Percentiles rank a stretch among this genome's conserved stretches.
These are phyloP conservation scores for Quercus rubra DNA, from an alignment of 306 rosid species.

Conservation along the genomic window DNA sequence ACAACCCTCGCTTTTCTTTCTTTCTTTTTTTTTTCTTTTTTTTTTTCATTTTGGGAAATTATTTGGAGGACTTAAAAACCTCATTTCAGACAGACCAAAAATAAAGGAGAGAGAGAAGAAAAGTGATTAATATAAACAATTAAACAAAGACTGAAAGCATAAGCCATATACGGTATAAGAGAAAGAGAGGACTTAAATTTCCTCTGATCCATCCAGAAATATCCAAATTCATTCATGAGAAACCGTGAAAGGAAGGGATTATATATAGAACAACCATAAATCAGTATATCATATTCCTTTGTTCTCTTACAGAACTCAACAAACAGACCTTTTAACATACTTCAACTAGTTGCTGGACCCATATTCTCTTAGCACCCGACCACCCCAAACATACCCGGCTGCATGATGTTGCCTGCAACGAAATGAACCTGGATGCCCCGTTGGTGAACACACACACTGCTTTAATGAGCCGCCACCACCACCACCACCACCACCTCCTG, in stretches of 20 bases:
- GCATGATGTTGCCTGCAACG: constrained; percentile 75
- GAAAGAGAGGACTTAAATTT: background rate
- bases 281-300: background rate
- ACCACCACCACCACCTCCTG: constrained; percentile 4
- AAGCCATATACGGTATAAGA: background rate
- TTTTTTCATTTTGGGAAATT: too few species aligned
- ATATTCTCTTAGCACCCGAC: constrained; percentile 18
- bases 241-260: background rate
- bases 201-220: background rate
- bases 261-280: background rate
- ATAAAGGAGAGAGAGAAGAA: background rate
- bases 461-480: background rate
- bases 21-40: too few species aligned
- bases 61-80: too few species aligned
- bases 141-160: background rate
- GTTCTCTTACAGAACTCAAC: background rate
- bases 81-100: too few species aligned
- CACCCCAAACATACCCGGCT: constrained; percentile 62
- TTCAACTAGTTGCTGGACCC: background rate
- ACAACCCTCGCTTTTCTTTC: too few species aligned
- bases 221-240: background rate
- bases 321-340: background rate
- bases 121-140: background rate
- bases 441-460: constrained; percentile 75
- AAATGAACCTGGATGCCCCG: constrained; percentile 79